Evolutionary conservation across 495 filamentous ascomycete species (phyloP).

Genomic region (Penicillium coprophilum): DNA sequence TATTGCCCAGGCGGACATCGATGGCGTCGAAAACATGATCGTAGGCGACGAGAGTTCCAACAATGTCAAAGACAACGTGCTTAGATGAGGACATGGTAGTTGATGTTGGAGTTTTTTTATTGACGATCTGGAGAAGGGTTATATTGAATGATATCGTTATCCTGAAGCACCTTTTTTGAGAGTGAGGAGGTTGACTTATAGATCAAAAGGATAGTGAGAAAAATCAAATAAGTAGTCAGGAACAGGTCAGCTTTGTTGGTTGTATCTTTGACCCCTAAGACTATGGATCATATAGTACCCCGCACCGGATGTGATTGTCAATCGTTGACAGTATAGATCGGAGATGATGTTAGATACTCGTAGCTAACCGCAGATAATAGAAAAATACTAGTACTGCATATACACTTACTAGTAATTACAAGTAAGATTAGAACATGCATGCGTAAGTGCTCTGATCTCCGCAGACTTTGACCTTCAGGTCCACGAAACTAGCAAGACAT

Average conservation of each 20-base stretch:
- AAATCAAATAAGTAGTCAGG: neutral
- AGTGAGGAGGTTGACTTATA: neutral
- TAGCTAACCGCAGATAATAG: too few species aligned
- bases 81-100: constrained; percentile 24
- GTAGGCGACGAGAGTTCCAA: constrained; percentile 40
- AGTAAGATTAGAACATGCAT: too few species aligned
- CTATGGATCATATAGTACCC: constrained; percentile 2
- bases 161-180: neutral
- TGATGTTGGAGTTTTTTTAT: constrained; percentile 1
- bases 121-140: neutral
- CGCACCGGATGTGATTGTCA: constrained; percentile 1
- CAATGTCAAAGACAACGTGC: constrained; percentile 45
- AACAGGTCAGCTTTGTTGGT: neutral
- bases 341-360: too few species aligned
- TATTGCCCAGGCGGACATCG: constrained; percentile 30
- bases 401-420: too few species aligned
- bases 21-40: constrained; percentile 34
- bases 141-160: neutral
- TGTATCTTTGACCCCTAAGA: neutral
- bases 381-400: too few species aligned
- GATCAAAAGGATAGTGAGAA: neutral
- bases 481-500: too few species aligned
- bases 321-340: too few species aligned
- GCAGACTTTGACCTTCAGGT: too few species aligned
- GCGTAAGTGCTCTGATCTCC: too few species aligned